These are phyloP conservation scores for Penicillium canescens DNA, from an alignment of 495 filamentous ascomycete species.

Conservation along the genomic window DNA sequence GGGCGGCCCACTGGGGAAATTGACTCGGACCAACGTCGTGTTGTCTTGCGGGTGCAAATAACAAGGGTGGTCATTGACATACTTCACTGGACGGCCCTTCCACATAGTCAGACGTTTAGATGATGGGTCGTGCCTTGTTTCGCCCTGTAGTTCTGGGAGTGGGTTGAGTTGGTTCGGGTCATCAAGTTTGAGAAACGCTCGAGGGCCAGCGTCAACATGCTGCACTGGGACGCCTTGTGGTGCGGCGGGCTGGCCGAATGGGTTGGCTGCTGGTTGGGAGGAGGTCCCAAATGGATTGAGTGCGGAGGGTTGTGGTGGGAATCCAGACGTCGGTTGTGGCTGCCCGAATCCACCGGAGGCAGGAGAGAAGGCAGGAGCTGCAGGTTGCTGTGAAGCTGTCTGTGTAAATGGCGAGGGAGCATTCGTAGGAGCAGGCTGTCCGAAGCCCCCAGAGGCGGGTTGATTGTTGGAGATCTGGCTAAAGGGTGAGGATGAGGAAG, in stretches of 20 bases:
- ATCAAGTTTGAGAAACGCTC: slow-evolving; percentile 30
- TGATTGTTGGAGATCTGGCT: slow-evolving; percentile 29
- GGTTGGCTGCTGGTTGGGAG: slow-evolving; percentile 19
- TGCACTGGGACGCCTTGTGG: slow-evolving; percentile 18
- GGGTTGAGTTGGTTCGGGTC: slow-evolving; percentile 35
- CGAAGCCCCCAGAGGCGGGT: slow-evolving; percentile 27
- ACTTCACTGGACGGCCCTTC: slow-evolving; percentile 57
- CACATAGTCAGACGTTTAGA: slow-evolving; percentile 44
- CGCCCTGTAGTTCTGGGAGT: slow-evolving; percentile 37
- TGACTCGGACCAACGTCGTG: slow-evolving; percentile 55
- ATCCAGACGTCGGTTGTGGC: slow-evolving; percentile 13
- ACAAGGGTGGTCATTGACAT: slow-evolving; percentile 50
- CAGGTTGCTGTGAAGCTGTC: slow-evolving; percentile 20
- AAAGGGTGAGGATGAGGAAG: slow-evolving; percentile 34
- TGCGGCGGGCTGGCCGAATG: slow-evolving; percentile 32
- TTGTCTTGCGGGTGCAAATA: slow-evolving; percentile 51
- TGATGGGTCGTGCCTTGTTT: slow-evolving; percentile 37
- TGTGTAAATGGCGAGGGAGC: slow-evolving; percentile 33
- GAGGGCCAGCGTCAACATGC: slow-evolving; percentile 26
- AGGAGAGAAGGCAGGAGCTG: slow-evolving; percentile 17
- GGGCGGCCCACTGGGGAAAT: slow-evolving; percentile 72
- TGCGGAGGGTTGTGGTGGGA: slow-evolving; percentile 32
- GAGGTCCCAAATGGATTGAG: slow-evolving; percentile 19
- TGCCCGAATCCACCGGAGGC: slow-evolving; percentile 29
- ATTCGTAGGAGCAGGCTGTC: slow-evolving; percentile 22